Percentiles rank a stretch among this genome's conserved stretches.
Evolutionary conservation across 83 land plant genomes (phyloP).

Genomic region (Picea abies): DNA sequence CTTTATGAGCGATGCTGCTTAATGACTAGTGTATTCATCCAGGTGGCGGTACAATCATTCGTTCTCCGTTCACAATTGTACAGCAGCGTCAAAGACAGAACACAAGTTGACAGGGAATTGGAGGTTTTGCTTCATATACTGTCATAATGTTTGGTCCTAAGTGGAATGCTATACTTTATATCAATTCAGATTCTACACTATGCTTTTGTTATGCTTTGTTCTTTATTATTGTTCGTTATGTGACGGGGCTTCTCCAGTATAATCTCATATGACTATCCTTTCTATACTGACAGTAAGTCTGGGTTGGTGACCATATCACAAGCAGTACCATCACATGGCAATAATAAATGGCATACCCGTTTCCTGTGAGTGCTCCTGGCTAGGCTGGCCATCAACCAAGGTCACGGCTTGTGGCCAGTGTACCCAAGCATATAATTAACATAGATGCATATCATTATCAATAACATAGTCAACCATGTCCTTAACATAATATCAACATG

Average conservation of each 20-base stretch:
- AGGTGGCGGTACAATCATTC: constrained; percentile 76
- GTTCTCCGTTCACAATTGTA: constrained; percentile 83
- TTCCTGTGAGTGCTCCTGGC: too few species aligned
- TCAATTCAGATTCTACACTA: not conserved
- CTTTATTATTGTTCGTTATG: not conserved
- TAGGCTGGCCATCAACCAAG: too few species aligned
- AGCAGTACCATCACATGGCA: not conserved
- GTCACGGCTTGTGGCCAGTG: too few species aligned
- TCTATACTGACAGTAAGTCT: too few species aligned
- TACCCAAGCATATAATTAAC: too few species aligned
- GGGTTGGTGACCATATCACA: not conserved
- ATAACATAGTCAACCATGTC: too few species aligned
- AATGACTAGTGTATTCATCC: constrained; percentile 18
- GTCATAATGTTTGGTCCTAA: not conserved
- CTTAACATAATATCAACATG: too few species aligned
- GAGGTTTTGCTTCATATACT: constrained; percentile 54
- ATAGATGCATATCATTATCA: too few species aligned
- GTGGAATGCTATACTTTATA: not conserved
- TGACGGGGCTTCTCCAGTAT: not conserved
- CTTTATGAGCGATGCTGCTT: not conserved
- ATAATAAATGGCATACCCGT: too few species aligned
- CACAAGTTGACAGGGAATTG: constrained; percentile 87
- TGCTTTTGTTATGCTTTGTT: not conserved
- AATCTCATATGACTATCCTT: too few species aligned
- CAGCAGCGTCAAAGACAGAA: constrained; percentile 88